Percentiles rank a stretch among this genome's conserved stretches.
Evolutionary conservation across 192 early-diverging fungal genomes (phyloP).

Genomic region (Lobosporangium transversale): DNA sequence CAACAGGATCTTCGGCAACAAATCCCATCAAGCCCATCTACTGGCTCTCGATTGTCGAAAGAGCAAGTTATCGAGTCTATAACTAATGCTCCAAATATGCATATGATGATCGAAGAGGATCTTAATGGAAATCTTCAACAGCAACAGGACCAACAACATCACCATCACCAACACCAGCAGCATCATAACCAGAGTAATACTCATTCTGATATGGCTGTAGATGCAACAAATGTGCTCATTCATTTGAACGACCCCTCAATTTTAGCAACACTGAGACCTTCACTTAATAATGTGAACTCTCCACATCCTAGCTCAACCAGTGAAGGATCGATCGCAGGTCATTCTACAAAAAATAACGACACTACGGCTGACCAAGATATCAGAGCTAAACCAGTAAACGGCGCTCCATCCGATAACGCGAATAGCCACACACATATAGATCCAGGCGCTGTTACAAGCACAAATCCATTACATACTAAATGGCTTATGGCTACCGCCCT

Average conservation of each 20-base stretch:
- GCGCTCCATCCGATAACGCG: not conserved
- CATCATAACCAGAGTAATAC: not conserved
- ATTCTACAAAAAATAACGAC: not conserved
- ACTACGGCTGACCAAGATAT: not conserved
- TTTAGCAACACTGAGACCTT: constrained; percentile 27
- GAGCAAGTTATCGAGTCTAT: constrained; percentile 46
- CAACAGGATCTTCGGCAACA: constrained; percentile 43
- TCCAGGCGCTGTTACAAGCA: constrained; percentile 22
- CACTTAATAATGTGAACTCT: constrained; percentile 6
- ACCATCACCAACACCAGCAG: not conserved
- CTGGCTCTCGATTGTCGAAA: constrained; percentile 14
- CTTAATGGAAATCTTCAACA: constrained; percentile 7
- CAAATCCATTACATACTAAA: constrained; percentile 48
- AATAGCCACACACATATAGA: not conserved
- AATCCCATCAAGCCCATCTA: constrained; percentile 15
- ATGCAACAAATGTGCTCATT: constrained; percentile 22
- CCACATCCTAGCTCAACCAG: not conserved
- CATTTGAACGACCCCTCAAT: constrained; percentile 30
- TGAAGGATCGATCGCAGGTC: not conserved
- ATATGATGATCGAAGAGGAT: constrained; percentile 33
- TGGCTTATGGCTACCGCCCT: constrained; percentile 51
- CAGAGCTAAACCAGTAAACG: no score
- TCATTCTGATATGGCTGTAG: not conserved
- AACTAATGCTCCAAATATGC: constrained; percentile 24
- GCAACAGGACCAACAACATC: not conserved